phyloP scores from a whole-genome alignment of 106 monocot species.

The Dioscorea dumetorum region DNA sequence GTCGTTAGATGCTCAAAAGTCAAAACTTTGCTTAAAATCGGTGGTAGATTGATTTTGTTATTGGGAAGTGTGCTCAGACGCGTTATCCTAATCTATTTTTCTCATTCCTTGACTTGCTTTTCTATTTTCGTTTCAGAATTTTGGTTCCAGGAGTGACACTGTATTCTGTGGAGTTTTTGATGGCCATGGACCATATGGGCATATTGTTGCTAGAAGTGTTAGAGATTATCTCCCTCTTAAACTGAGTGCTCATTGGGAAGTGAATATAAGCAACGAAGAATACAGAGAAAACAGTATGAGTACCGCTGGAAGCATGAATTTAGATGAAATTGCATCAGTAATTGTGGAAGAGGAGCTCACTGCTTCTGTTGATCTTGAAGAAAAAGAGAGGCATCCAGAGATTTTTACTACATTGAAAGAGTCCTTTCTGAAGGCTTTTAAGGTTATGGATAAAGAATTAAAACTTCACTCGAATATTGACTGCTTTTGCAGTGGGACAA shows the following conservation, averaged over 20 bases:
- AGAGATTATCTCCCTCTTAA: slow-evolving; percentile 39
- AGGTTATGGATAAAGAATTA: slow-evolving; percentile 37
- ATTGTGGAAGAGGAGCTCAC: slow-evolving; percentile 14
- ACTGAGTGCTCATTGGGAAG: slow-evolving; percentile 26
- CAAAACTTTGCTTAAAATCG: too few relatives aligned
- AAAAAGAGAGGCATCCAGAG: slow-evolving; percentile 18
- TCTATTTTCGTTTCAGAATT: slow-evolving; percentile 23
- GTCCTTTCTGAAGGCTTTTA: slow-evolving; percentile 32
- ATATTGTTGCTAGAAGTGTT: slow-evolving; percentile 33
- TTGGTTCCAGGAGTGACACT: slow-evolving; percentile 30
- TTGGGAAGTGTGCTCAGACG: too few relatives aligned
- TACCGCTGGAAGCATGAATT: slow-evolving; percentile 7
- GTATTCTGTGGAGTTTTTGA: slow-evolving; percentile 46
- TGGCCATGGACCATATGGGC: slow-evolving; percentile 45
- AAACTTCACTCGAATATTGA: slow-evolving; percentile 28
- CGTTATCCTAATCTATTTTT: too few relatives aligned
- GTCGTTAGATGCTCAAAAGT: too few relatives aligned
- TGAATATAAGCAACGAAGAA: too few relatives aligned
- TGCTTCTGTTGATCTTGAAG: slow-evolving; percentile 4
- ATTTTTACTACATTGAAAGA: slow-evolving; percentile 17
- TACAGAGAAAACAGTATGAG: slow-evolving; percentile 12
- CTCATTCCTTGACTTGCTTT: too few relatives aligned
- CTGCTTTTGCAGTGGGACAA: slow-evolving; percentile 51
- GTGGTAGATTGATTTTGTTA: too few relatives aligned
- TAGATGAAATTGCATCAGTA: slow-evolving; percentile 16